Percentiles rank a stretch among this genome's conserved stretches.
Conservation (phyloP, 345 rosid species). For the Brassica nigra region DNA sequence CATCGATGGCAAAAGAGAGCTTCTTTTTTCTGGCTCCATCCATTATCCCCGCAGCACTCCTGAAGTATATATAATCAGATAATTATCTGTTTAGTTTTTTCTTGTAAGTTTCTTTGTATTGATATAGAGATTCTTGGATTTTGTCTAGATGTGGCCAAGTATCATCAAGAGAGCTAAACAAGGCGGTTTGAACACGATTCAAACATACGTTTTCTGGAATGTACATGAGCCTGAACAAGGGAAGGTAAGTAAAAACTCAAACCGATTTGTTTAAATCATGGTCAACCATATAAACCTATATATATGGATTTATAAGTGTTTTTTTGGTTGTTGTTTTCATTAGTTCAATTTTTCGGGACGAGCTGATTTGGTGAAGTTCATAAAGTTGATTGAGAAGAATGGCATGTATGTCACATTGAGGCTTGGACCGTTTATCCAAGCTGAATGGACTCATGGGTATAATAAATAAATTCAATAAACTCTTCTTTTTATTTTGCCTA, state of each 20-base stretch:
- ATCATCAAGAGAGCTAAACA: conserved; percentile 45
- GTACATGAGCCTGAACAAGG: conserved; percentile 56
- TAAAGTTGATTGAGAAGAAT: conserved; percentile 61
- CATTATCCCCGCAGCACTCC: conserved; percentile 50
- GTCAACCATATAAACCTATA: background rate
- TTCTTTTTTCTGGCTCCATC: conserved; percentile 45
- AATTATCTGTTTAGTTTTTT: background rate
- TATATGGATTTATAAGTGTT: background rate
- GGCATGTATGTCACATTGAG: conserved; percentile 66
- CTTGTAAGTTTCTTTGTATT: background rate
- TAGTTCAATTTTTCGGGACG: conserved; percentile 73
- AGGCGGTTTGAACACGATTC: conserved; percentile 66
- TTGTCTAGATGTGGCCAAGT: conserved; percentile 48
- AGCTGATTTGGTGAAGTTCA: conserved; percentile 73
- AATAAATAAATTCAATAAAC: background rate
- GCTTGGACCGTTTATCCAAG: conserved; percentile 93
- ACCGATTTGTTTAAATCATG: background rate
- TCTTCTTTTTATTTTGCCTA: background rate
- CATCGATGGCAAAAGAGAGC: conserved; percentile 42
- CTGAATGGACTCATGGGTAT: conserved; percentile 99
- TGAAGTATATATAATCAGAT: conserved; percentile 29
- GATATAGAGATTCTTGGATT: conserved; percentile 13
- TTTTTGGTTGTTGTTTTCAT: background rate
- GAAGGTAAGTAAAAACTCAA: conserved; percentile 26
- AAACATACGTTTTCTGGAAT: conserved; percentile 78